These are phyloP conservation scores for Phialocephala sp. DNA, from an alignment of 2,329 filamentous ascomycete genomes.

Conservation along the genomic window DNA sequence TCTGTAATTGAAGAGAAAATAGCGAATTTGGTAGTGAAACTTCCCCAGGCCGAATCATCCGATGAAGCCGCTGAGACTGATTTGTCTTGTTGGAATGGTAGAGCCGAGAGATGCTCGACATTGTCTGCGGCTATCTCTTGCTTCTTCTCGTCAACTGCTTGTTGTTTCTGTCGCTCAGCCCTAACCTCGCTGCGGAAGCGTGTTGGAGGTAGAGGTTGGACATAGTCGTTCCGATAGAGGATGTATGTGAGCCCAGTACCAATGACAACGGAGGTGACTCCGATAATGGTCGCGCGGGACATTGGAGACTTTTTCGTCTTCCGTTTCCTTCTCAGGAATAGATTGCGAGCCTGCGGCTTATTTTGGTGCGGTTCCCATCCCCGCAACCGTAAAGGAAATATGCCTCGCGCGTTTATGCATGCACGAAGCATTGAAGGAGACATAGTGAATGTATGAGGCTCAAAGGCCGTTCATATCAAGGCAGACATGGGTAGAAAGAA, in stretches of 20 bases:
- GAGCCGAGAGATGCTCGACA: conserved; percentile 30
- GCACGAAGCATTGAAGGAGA: conserved; percentile 31
- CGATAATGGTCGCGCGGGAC: conserved; percentile 30
- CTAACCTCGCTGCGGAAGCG: conserved; percentile 34
- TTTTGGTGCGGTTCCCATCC: conserved; percentile 18
- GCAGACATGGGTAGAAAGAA: conserved; percentile 22
- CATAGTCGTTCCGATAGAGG: conserved; percentile 40
- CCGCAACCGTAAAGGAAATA: conserved; percentile 9
- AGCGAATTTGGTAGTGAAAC: conserved; percentile 39
- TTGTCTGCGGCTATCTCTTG: conserved; percentile 36
- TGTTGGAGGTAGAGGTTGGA: conserved; percentile 43
- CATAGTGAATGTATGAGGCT: conserved; percentile 31
- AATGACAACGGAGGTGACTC: conserved; percentile 37
- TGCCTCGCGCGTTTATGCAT: conserved; percentile 15
- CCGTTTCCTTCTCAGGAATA: conserved; percentile 30
- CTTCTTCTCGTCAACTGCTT: conserved; percentile 32
- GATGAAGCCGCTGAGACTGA: conserved; percentile 17
- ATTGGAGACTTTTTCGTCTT: conserved; percentile 33
- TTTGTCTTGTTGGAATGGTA: conserved; percentile 36
- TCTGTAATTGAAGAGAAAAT: conserved; percentile 59
- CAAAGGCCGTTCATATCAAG: conserved; percentile 22
- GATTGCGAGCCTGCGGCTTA: conserved; percentile 15
- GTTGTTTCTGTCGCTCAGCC: conserved; percentile 28
- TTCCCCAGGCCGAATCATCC: conserved; percentile 42
- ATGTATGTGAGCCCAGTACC: conserved; percentile 38